Evolutionary conservation across 257 asterid genomes (phyloP), one percentile per base, ranked within the genome.

Genomic region (Misopates orontium): DNA sequence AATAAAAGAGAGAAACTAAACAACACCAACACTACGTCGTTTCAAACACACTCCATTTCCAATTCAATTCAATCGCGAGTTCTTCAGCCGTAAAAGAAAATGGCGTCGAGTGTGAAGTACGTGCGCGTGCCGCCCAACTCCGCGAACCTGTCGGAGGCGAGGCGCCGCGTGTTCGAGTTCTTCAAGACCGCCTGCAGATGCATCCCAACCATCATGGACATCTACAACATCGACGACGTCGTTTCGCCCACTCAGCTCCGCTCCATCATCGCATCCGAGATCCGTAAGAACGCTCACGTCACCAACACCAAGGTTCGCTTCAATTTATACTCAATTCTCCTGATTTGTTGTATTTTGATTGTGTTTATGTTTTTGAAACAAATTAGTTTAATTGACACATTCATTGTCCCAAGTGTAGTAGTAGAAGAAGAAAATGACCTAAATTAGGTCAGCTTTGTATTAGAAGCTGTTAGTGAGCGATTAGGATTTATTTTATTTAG

Each of bases 121-220:
- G 56, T 87, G 61, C 84, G 81, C 79, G 94, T 89, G 61, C 91
- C 84, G 70, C 85, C 96, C 21, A 85, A 77, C 83, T 92, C 98
- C n/a, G 80, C 78, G 48, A 87, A 56, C 75, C 25, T 85, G 59
- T 79, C 78, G 64, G 96, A 89, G 77, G 95, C 98, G 68, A 83
- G 95, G 40, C 67, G 63, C 52, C 84, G 96, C 63, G 83, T 84
- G 45, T 85, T 89, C 74, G 96, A 92, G 28, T 85, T 93, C 76
- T 90, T 89, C 86, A 82, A 78, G 81, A 71, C 79, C 73, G 88
- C 94, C 16, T 93, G 97, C 80, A 84, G 97, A 86, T 93, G 97
- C 67, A 72, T 93, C 71, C 97, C 96, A 36, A 75, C 79, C 1
- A 69, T 87, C 50, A 86, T 93, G 95, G 96, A 93, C 0, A 80